These are phyloP conservation scores for Hanseniaspora clermontiae DNA, from an alignment of 805 yeast genomes.

Conservation along the genomic window DNA sequence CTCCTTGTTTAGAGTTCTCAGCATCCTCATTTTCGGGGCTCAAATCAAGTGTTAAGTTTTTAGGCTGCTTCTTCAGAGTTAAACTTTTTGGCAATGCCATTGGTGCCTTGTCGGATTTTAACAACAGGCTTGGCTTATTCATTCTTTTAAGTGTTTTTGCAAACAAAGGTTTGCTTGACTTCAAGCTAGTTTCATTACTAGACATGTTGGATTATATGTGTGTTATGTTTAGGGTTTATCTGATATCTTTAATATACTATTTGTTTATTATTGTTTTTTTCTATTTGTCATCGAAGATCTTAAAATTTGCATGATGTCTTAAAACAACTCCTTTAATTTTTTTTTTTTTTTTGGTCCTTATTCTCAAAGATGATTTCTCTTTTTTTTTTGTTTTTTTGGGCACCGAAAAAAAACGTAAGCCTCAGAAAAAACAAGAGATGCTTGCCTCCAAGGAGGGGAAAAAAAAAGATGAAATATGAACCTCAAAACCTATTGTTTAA, in stretches of 20 bases:
- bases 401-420: no score
- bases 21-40: no score
- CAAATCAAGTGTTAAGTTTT: neutral
- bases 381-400: neutral
- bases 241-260: no score
- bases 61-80: neutral
- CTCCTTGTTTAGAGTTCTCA: neutral
- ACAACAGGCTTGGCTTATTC: slow-evolving; percentile 9
- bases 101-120: neutral
- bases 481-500: neutral
- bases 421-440: neutral
- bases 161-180: slow-evolving; percentile 4
- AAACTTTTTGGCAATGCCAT: neutral
- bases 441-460: neutral
- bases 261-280: neutral
- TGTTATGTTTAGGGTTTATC: no score
- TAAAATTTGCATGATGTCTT: no score
- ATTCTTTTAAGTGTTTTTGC: slow-evolving; percentile 10
- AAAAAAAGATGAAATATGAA: neutral
- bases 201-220: neutral
- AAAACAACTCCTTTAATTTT: no score
- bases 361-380: no score
- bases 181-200: neutral
- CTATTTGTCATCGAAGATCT: no score
- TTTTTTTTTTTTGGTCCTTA: no score